Base-by-base conservation (phyloP, 2,329 filamentous ascomycete genomes). In the Colletotrichum sp. region DNA sequence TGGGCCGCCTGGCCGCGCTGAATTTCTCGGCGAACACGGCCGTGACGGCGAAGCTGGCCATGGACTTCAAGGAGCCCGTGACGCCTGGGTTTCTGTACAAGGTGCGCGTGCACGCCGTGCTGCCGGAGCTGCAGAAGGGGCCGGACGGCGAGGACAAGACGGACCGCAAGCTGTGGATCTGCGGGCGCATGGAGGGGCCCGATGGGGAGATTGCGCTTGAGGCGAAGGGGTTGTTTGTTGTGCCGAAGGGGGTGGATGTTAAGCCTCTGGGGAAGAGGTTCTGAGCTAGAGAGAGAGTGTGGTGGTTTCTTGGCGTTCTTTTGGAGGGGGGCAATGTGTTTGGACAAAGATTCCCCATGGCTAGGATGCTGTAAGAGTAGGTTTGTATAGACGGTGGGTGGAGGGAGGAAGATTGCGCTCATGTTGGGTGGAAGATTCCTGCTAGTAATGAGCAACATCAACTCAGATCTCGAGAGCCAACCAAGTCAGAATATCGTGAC, bases 1-100 rank as follows among this genome's bases (percentile, higher is more conserved):
- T 85, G 80, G 83, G 83, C 13, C 74, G 76, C 43, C 61, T 76
- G 43, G 76, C 76, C 21, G 67, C 67, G 16, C 63, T 65, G 18
- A 62, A 13, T 4, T 76, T 76, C 26, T 13, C 30, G 12, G 74
- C 74, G 21, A 62, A 67, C 52, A 76, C 72, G 62, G 75, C 75
- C 26, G 75, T 76, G 4, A 76, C 75, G 12, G 75, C 75, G 4
- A 75, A 72, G 43, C 63, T 76, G 34, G 16, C 30, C 10, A 26
- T 77, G 26, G 65, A 76, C 34, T 76, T 76, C 70, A 66, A 69
- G 64, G 24, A 34, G 8, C 73, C 69, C 48, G 73, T 71, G 18
- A 28, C 38, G 14, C 76, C 74, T 16, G 66, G 62, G 16, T 4
- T 58, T 30, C 52, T 69, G 12, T 76, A 76, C 58, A 32, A 76